Evolutionary conservation across 2,329 filamentous ascomycete species (phyloP).

Genomic region (Verticillium isaacii): DNA sequence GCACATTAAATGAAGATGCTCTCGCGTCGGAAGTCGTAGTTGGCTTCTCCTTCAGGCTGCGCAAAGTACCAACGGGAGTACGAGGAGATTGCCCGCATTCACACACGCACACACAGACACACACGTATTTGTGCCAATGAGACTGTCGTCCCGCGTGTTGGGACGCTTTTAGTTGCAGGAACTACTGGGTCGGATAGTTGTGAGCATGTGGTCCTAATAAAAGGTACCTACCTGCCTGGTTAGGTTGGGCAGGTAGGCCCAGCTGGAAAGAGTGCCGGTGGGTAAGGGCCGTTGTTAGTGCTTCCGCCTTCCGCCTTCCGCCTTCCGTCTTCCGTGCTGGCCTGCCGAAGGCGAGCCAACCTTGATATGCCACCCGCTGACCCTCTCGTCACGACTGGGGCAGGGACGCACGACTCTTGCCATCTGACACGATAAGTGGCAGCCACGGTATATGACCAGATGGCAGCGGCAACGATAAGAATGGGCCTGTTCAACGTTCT

Average conservation of each 20-base stretch:
- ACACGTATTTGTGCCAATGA: no score
- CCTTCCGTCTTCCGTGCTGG: not conserved
- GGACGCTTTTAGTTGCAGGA: not conserved
- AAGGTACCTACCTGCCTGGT: no score
- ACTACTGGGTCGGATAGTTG: not conserved
- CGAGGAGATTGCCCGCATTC: no score
- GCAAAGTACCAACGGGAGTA: no score
- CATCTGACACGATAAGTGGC: not conserved
- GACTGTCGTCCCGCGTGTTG: no score
- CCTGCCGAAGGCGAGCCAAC: not conserved
- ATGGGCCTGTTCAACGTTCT: not conserved
- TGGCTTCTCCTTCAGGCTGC: no score
- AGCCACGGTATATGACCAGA: not conserved
- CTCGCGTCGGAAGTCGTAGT: no score
- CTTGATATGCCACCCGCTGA: not conserved
- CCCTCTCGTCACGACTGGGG: not conserved
- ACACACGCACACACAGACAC: no score
- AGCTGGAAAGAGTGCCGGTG: not conserved
- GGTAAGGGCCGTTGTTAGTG: not conserved
- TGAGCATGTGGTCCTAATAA: no score
- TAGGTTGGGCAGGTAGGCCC: no score
- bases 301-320: not conserved
- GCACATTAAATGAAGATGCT: no score
- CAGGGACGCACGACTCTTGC: not conserved
- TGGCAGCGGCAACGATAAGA: not conserved